Conservation (phyloP, 306 rosid species). For the Aeschynomene evenia region DNA sequence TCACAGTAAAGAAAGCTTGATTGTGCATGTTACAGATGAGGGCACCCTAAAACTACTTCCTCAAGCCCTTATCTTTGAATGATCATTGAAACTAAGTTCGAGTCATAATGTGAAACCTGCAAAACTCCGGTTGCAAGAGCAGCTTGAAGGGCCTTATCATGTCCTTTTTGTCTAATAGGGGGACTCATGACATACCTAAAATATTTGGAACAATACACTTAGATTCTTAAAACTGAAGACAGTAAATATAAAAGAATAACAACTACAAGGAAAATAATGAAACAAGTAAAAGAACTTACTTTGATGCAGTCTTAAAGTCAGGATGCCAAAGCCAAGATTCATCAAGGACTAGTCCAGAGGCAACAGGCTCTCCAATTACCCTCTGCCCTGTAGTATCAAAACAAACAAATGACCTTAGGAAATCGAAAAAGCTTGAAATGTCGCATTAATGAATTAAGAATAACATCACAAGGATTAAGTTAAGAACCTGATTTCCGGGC, state of each 20-base stretch:
- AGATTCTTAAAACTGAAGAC: slow-evolving; percentile 22
- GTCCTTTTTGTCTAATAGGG: slow-evolving; percentile 80
- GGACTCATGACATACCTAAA: slow-evolving; percentile 98
- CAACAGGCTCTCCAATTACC: slow-evolving; percentile 86
- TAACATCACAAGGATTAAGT: slow-evolving; percentile 21
- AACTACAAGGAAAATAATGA: slow-evolving; percentile 19
- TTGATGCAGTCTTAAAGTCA: slow-evolving; percentile 79
- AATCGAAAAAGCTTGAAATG: background rate
- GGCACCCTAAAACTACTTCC: slow-evolving; percentile 23
- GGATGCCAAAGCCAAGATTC: slow-evolving; percentile 94
- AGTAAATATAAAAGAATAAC: background rate
- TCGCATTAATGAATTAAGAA: slow-evolving; percentile 8
- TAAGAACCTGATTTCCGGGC: slow-evolving; percentile 81
- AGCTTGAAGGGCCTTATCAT: slow-evolving; percentile 88
- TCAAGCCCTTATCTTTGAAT: slow-evolving; percentile 9
- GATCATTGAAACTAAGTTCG: slow-evolving; percentile 12
- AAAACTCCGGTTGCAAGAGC: slow-evolving; percentile 81
- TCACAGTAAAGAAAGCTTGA: slow-evolving; percentile 10
- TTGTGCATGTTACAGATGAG: slow-evolving; percentile 10
- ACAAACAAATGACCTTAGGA: slow-evolving; percentile 6
- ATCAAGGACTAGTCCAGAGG: slow-evolving; percentile 84
- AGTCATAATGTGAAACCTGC: slow-evolving; percentile 56
- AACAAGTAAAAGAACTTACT: slow-evolving; percentile 44
- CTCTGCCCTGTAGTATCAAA: slow-evolving; percentile 63
- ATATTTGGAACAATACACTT: slow-evolving; percentile 26